Base-by-base conservation (phyloP, 305 asterid genomes). In the Fraxinus baroniana region DNA sequence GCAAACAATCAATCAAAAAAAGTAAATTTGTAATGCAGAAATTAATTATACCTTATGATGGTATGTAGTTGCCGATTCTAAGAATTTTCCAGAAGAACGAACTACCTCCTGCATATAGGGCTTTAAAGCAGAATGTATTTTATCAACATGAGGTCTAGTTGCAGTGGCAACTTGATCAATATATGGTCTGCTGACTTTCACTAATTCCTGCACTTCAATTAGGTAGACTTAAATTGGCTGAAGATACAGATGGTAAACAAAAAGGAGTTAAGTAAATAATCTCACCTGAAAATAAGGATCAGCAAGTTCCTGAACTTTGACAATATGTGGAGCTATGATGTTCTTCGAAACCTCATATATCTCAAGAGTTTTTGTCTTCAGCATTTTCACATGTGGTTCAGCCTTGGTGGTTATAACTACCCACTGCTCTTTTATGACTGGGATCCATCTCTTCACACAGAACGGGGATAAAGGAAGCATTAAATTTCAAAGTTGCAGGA, bases 221-320 rank as follows among this genome's bases (percentile, higher is more conserved):
- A 84, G 57, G 81, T 73, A 39, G 8, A n/a, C 66, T 79, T 86
- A 77, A 89, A 85, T 73, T 70, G 62, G 64, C 55, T 24, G 76
- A 78, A 33, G 68, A 82, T 10, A 55, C 30, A 76, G 46, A 35
- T 24, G 75, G 74, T 55, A 57, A 46, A 77, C 26, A 73, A 80
- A 85, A 30, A 15, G 49, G 74, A 68, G 76, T 49, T n/a, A 30
- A 71, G 33, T 13, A 46, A 75, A 62, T 83, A 39, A 72, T 37
- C 81, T 75, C 84, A 94, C 99, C 94, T 90, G 99, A 84, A 84
- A 84, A 82, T 93, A 92, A 82, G 99, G 98, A 88, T 85, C 87
- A 37, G 91, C 92, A 39, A 92, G 83, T 87, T 94, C 97, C 89
- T 87, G 93, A 72, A 81, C 93, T 88, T 89, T 92, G 82, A 90